phyloP scores from a whole-genome alignment of 1,139 yeast species.

The Komagataea norvegica region DNA sequence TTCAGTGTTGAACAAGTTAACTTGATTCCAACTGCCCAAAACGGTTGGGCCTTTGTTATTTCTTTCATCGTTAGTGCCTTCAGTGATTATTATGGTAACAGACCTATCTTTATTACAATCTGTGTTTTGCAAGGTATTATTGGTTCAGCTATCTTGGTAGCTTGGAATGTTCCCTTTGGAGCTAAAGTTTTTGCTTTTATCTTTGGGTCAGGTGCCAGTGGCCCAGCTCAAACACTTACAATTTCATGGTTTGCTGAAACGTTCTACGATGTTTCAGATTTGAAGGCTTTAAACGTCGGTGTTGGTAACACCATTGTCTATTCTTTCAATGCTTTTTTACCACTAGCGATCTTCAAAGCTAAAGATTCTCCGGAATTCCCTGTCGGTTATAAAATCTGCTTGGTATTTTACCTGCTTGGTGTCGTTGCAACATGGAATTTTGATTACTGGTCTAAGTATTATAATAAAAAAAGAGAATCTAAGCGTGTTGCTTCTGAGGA shows the following conservation, averaged over 20 bases:
- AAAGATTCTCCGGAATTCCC: constrained; percentile 5
- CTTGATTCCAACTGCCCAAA: constrained; percentile 24
- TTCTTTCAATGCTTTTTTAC: constrained; percentile 6
- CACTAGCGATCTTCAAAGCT: constrained; percentile 5
- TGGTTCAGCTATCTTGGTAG: constrained; percentile 1
- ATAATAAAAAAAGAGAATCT: constrained; percentile 3
- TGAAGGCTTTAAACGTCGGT: constrained; percentile 5
- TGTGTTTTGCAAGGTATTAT: constrained; percentile 1
- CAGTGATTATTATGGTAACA: constrained; percentile 4
- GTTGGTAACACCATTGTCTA: constrained; percentile 7
- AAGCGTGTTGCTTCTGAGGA: not conserved
- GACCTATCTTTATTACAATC: constrained; percentile 2
- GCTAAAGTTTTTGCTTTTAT: constrained; percentile 6
- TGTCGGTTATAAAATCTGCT: constrained; percentile 13
- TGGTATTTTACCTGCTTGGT: constrained; percentile 6
- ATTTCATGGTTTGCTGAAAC: constrained; percentile 8
- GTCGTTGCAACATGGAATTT: constrained; percentile 3
- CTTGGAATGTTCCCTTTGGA: constrained; percentile 5
- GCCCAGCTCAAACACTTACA: constrained; percentile 3
- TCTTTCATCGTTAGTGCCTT: constrained; percentile 3
- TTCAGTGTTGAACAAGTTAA: constrained; percentile 24
- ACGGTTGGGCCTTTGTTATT: constrained; percentile 8
- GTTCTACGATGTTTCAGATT: constrained; percentile 4
- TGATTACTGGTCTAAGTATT: constrained; percentile 3
- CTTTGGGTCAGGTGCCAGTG: constrained; percentile 4